phyloP scores from a whole-genome alignment of 2,329 filamentous ascomycete genomes.

The Ophiognomonia clavigignenti-juglandacearum region DNA sequence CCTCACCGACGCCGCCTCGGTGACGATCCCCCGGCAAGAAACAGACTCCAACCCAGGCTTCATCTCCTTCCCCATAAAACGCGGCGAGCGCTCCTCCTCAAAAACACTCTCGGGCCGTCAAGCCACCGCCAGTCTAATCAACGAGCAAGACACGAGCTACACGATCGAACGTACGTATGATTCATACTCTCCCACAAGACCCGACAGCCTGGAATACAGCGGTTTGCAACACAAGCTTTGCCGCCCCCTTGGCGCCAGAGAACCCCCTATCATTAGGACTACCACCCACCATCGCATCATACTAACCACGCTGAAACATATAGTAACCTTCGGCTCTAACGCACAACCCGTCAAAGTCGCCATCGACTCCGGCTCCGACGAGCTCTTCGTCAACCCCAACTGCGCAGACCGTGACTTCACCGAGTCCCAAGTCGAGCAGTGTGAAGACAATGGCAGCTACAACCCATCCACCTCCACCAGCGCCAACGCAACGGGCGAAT shows the following conservation, averaged over 20 bases:
- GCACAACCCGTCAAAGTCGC: constrained; percentile 42
- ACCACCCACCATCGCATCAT: too few relatives aligned
- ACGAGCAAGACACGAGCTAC: constrained; percentile 16
- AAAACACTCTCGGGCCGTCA: constrained; percentile 12
- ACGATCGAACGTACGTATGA: constrained; percentile 9
- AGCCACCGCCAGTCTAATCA: constrained; percentile 12
- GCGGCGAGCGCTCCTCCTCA: not conserved
- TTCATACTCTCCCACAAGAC: not conserved
- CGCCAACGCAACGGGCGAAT: constrained; percentile 20
- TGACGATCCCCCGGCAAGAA: constrained; percentile 1
- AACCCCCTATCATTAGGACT: too few relatives aligned
- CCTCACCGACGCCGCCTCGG: not conserved
- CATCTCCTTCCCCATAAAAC: constrained; percentile 15
- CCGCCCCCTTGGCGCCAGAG: not conserved
- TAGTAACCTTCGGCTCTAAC: constrained; percentile 44
- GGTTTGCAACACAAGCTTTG: not conserved
- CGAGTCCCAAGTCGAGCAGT: constrained; percentile 29
- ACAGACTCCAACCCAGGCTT: constrained; percentile 10
- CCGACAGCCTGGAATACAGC: too few relatives aligned
- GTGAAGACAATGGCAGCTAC: constrained; percentile 36
- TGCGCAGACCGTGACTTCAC: constrained; percentile 38
- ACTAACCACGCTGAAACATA: too few relatives aligned
- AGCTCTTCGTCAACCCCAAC: constrained; percentile 56
- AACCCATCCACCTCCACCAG: constrained; percentile 31
- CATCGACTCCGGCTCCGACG: constrained; percentile 50